Conservation (phyloP, 176 grass and related monocot species). For the Zea luxurians region DNA sequence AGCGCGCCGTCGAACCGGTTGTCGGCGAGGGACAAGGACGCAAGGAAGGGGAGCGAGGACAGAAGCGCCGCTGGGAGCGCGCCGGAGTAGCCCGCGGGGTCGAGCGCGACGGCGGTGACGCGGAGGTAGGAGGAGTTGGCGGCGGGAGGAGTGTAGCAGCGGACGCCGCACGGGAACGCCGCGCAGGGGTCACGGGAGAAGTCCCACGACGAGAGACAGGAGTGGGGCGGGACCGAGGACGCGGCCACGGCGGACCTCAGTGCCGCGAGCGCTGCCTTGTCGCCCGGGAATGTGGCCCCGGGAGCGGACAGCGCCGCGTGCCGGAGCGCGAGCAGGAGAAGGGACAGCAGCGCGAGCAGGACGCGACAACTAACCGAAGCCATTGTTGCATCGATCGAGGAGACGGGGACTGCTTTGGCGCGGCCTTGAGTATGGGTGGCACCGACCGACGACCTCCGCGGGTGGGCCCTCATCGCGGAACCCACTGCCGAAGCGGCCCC, state of each 20-base stretch:
- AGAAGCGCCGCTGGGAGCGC: conserved; percentile 13
- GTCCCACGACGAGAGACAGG: conserved; percentile 54
- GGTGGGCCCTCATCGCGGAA: conserved; percentile 93
- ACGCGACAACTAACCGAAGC: neutral
- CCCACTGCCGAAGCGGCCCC: conserved; percentile 65
- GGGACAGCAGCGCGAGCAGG: neutral
- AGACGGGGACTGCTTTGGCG: neutral
- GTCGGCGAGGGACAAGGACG: conserved; percentile 38
- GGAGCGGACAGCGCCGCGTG: neutral
- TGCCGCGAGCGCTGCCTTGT: conserved; percentile 39
- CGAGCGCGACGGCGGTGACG: conserved; percentile 47
- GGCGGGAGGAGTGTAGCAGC: conserved; percentile 18
- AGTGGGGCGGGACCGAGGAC: conserved; percentile 40
- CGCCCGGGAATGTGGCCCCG: conserved; percentile 45
- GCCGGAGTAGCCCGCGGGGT: conserved; percentile 54
- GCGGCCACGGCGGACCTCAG: conserved; percentile 36
- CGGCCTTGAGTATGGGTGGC: neutral
- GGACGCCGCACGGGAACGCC: conserved; percentile 45
- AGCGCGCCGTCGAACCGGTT: conserved; percentile 56
- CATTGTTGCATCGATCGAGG: conserved; percentile 34
- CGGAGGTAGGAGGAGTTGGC: conserved; percentile 18
- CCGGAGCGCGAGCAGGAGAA: conserved; percentile 22
- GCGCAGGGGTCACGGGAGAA: conserved; percentile 44
- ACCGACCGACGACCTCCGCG: conserved; percentile 81
- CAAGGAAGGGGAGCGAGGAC: conserved; percentile 43